A percentile compares a stretch with the other conserved stretches of the same genome.
Evolutionary conservation across 129 eudicot species (phyloP).

Genomic region (Chrysanthemum seticuspe): DNA sequence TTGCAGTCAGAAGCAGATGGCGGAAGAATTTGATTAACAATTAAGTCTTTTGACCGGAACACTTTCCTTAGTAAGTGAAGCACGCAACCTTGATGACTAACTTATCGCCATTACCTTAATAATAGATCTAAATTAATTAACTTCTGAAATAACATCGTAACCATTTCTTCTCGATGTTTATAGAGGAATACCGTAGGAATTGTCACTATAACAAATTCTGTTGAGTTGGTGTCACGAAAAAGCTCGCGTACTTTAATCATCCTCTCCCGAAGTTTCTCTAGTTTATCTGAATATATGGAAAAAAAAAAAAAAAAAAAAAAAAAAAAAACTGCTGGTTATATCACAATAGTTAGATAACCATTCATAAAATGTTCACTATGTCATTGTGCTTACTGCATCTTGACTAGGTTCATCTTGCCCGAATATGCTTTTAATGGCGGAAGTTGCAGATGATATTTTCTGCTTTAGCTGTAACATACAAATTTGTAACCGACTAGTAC

Average conservation of each 20-base stretch:
- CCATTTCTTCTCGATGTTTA: neutral
- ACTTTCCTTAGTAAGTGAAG: constrained; percentile 80
- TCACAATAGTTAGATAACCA: neutral
- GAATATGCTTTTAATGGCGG: constrained; percentile 89
- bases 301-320: neutral
- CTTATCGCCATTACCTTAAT: constrained; percentile 82
- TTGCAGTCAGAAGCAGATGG: constrained; percentile 97
- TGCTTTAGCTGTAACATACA: constrained; percentile 61
- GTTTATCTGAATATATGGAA: constrained; percentile 59
- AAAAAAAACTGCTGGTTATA: neutral
- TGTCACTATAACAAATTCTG: constrained; percentile 93
- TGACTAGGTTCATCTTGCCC: constrained; percentile 64
- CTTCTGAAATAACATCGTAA: neutral
- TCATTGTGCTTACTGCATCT: constrained; percentile 60
- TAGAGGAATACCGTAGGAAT: constrained; percentile 77
- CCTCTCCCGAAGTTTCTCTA: constrained; percentile 75
- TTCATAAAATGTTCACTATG: neutral
- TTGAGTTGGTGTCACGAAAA: constrained; percentile 78
- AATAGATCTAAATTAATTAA: neutral
- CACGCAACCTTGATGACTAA: constrained; percentile 86
- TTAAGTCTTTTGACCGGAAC: constrained; percentile 94
- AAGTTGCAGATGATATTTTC: constrained; percentile 85
- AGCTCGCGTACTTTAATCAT: constrained; percentile 96
- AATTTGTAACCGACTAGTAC: constrained; percentile 11
- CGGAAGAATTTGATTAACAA: constrained; percentile 91